Evolutionary conservation across 176 grass and related monocot genomes (phyloP).

Genomic region (Eleusine coracana): DNA sequence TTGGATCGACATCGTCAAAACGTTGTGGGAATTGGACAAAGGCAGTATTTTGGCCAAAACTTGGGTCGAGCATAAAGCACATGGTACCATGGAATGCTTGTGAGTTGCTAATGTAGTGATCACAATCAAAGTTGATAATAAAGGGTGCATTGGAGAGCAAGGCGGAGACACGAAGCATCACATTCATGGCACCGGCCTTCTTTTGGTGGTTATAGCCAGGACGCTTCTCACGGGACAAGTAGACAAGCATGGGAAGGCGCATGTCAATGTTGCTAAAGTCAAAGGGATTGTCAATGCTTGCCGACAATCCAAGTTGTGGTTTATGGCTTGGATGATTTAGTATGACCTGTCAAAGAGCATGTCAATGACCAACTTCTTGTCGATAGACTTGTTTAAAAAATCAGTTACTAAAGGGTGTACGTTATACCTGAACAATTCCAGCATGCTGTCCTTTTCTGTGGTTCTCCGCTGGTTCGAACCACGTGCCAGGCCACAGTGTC

Average conservation of each 20-base stretch:
- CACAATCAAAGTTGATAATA: slow-evolving; percentile 54
- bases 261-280: slow-evolving; percentile 47
- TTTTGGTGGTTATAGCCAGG: slow-evolving; percentile 50
- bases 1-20: slow-evolving; percentile 84
- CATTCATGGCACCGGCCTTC: slow-evolving; percentile 60
- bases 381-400: background rate
- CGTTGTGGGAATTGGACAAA: slow-evolving; percentile 94
- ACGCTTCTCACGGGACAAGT: slow-evolving; percentile 43
- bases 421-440: slow-evolving; percentile 41
- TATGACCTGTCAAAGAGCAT: slow-evolving; percentile 25
- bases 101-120: slow-evolving; percentile 55
- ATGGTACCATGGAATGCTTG: slow-evolving; percentile 25
- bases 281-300: background rate
- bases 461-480: slow-evolving; percentile 41
- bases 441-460: slow-evolving; percentile 46
- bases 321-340: slow-evolving; percentile 27
- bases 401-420: background rate
- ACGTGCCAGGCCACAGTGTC: slow-evolving; percentile 51
- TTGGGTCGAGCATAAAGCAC: slow-evolving; percentile 54
- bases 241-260: slow-evolving; percentile 52
- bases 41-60: slow-evolving; percentile 58
- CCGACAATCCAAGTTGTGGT: background rate
- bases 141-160: slow-evolving; percentile 57
- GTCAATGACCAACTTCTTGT: background rate
- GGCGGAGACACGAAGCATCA: slow-evolving; percentile 45